A percentile compares a stretch with the other conserved stretches of the same genome.
These are phyloP conservation scores for Leccinum variicolor DNA, from an alignment of 768 basidiomycete genomes.

Conservation along the genomic window DNA sequence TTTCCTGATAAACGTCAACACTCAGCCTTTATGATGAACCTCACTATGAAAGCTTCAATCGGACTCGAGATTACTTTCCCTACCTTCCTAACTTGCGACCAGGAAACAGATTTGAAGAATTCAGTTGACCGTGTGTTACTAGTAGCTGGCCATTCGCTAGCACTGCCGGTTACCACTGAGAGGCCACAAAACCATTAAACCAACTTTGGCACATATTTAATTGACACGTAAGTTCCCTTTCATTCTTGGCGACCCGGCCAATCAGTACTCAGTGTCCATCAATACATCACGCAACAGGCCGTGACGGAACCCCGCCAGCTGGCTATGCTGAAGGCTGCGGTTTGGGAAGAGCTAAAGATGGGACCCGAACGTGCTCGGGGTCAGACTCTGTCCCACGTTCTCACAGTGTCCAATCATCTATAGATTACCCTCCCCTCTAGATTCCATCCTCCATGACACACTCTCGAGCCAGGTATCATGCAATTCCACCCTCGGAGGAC, in stretches of 20 bases:
- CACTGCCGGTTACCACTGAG: too few species aligned
- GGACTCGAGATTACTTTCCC: too few species aligned
- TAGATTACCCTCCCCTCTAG: not conserved
- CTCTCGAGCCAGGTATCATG: slow-evolving; percentile 12
- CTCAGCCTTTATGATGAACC: too few species aligned
- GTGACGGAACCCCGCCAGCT: not conserved
- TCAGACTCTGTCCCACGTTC: not conserved
- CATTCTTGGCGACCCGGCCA: not conserved
- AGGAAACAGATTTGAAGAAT: too few species aligned
- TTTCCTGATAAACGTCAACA: too few species aligned
- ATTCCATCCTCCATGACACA: slow-evolving; percentile 6
- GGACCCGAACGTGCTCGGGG: not conserved
- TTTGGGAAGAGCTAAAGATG: not conserved
- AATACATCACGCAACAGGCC: not conserved
- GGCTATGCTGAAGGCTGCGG: not conserved
- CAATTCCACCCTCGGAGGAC: slow-evolving; percentile 21
- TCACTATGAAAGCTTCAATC: too few species aligned
- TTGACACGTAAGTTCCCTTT: not conserved
- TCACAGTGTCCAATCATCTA: not conserved
- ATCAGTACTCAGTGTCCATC: not conserved
- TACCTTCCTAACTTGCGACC: too few species aligned
- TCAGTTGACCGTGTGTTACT: too few species aligned
- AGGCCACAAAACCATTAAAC: too few species aligned
- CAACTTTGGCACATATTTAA: too few species aligned
- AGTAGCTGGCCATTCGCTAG: too few species aligned